A percentile compares a stretch with the other conserved stretches of the same genome.
phyloP scores from a whole-genome alignment of 257 asterid species.

The Coffea canephora region DNA sequence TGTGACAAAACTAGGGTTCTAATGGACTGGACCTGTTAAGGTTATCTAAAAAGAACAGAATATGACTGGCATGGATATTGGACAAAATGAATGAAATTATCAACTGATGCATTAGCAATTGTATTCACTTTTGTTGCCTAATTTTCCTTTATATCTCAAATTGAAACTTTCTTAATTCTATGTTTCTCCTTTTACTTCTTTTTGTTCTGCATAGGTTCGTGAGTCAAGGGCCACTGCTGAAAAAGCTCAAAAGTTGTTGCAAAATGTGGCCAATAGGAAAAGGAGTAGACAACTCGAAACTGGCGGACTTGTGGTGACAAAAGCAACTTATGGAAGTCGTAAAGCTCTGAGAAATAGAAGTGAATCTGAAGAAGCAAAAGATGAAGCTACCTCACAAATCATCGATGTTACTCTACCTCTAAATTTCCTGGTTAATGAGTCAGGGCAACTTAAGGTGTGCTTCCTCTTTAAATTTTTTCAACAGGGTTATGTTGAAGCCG shows the following conservation, averaged over 20 bases:
- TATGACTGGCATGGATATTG: background rate
- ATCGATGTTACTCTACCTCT: conserved; percentile 81
- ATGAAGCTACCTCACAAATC: conserved; percentile 57
- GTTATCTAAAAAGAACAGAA: background rate
- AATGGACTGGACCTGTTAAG: background rate
- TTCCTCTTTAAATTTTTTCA: conserved; percentile 3
- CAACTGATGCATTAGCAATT: background rate
- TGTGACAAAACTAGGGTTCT: background rate
- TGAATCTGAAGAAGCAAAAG: conserved; percentile 48
- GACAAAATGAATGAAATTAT: no score
- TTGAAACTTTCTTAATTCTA: background rate
- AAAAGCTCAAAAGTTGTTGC: conserved; percentile 88
- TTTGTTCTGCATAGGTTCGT: conserved; percentile 47
- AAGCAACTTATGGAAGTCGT: conserved; percentile 68
- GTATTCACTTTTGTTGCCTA: background rate
- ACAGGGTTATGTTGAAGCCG: background rate
- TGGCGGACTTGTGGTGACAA: conserved; percentile 66
- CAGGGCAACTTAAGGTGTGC: conserved; percentile 88
- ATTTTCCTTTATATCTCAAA: background rate
- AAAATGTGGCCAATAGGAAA: conserved; percentile 82
- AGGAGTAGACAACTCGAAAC: conserved; percentile 60
- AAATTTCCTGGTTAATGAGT: conserved; percentile 76
- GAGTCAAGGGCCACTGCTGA: conserved; percentile 79
- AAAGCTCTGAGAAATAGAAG: conserved; percentile 45
- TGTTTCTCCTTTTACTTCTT: background rate